These are phyloP conservation scores for Kuraishia cidri DNA, from an alignment of 805 yeast genomes.

Conservation along the genomic window DNA sequence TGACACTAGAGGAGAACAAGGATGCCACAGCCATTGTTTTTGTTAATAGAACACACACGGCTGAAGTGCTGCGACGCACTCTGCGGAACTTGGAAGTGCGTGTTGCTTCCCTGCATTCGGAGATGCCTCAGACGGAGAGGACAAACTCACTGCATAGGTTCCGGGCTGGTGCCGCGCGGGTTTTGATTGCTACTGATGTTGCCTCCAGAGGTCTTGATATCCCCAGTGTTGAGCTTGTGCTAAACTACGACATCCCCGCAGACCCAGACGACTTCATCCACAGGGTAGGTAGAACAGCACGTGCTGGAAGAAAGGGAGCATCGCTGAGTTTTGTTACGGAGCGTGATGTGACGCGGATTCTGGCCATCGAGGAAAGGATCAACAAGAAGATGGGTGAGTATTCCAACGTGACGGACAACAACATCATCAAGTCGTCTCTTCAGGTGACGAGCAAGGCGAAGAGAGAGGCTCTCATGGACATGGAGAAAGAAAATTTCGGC, in stretches of 20 bases:
- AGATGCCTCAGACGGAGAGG: slow-evolving; percentile 89
- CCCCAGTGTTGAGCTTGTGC: slow-evolving; percentile 69
- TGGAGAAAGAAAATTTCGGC: slow-evolving; percentile 89
- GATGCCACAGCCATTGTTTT: slow-evolving; percentile 75
- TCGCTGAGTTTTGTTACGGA: slow-evolving; percentile 79
- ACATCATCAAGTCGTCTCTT: slow-evolving; percentile 65
- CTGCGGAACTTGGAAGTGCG: slow-evolving; percentile 65
- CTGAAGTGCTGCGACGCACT: slow-evolving; percentile 78
- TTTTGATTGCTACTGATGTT: slow-evolving; percentile 88
- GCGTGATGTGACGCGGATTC: slow-evolving; percentile 71
- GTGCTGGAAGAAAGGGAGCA: slow-evolving; percentile 91
- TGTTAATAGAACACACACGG: slow-evolving; percentile 85
- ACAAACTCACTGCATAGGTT: slow-evolving; percentile 87
- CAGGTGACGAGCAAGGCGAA: slow-evolving; percentile 71
- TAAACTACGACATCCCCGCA: slow-evolving; percentile 75
- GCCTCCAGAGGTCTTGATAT: slow-evolving; percentile 89
- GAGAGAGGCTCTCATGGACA: slow-evolving; percentile 84
- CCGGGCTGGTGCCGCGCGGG: slow-evolving; percentile 90
- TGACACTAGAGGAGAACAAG: slow-evolving; percentile 52
- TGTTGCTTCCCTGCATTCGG: slow-evolving; percentile 88
- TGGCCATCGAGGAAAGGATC: slow-evolving; percentile 81
- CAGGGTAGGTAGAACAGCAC: slow-evolving; percentile 93
- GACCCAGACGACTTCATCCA: slow-evolving; percentile 81
- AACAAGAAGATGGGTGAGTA: slow-evolving; percentile 73
- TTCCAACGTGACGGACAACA: slow-evolving; percentile 63